Conservation (phyloP, 139 green algal genomes). For the Astrephomene gubernaculifera region DNA sequence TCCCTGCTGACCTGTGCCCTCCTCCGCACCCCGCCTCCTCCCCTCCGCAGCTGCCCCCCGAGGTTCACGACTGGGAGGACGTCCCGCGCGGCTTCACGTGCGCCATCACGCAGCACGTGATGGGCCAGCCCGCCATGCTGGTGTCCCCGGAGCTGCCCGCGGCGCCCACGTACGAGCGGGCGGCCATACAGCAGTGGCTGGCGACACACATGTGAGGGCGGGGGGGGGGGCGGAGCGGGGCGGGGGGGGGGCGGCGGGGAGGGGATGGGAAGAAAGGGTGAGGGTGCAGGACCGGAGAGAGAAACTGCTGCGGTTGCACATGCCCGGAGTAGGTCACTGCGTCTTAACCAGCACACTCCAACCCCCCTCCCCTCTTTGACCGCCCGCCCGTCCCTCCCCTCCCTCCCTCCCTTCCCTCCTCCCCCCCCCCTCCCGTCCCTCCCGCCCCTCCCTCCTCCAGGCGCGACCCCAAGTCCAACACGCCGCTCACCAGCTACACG, state of each 20-base stretch:
- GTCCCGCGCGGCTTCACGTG: slow-evolving; percentile 37
- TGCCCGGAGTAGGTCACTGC: too few species aligned
- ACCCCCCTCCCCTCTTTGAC: too few species aligned
- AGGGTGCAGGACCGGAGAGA: neutral
- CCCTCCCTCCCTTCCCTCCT: too few species aligned
- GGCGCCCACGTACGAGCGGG: slow-evolving; percentile 31
- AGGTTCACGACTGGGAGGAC: slow-evolving; percentile 29
- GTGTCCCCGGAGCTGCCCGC: slow-evolving; percentile 21
- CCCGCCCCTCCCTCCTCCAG: neutral
- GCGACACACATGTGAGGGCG: slow-evolving; percentile 12
- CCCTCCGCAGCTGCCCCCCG: neutral
- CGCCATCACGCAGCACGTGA: slow-evolving; percentile 35
- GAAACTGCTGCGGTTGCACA: neutral
- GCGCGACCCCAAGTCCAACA: slow-evolving; percentile 43
- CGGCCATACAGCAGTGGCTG: slow-evolving; percentile 28
- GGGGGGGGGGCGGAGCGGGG: neutral
- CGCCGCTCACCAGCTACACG: neutral
- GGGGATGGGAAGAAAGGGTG: neutral
- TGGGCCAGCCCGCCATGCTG: slow-evolving; percentile 26
- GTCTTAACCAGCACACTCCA: too few species aligned
- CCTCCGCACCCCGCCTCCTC: neutral
- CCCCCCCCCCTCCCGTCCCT: too few species aligned
- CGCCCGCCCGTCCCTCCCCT: too few species aligned
- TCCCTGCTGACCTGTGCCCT: neutral
- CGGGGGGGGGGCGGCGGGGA: neutral